These are phyloP conservation scores for Botrytis squamosa DNA, from an alignment of 2,329 filamentous ascomycete species.

Conservation along the genomic window DNA sequence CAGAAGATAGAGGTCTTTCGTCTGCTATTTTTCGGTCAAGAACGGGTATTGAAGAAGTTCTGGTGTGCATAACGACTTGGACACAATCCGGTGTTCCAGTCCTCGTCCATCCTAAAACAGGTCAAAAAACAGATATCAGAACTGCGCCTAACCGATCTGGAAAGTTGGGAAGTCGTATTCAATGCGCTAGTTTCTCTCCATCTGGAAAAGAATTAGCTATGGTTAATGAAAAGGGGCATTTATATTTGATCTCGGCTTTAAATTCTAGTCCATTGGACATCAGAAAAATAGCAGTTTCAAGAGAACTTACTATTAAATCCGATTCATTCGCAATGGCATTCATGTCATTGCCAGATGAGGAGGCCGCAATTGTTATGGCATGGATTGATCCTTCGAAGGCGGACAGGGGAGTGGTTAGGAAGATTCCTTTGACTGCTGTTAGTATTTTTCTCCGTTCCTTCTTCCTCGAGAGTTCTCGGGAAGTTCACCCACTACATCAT, in stretches of 20 bases:
- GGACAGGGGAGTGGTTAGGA: conserved; percentile 39
- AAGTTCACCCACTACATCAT: neutral
- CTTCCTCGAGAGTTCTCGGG: neutral
- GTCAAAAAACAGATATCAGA: conserved; percentile 41
- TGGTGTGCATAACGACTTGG: conserved; percentile 45
- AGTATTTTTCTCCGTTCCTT: neutral
- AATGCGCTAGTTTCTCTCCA: conserved; percentile 43
- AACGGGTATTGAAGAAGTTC: conserved; percentile 39
- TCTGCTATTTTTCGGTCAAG: conserved; percentile 42
- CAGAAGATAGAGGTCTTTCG: conserved; percentile 44
- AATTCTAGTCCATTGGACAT: conserved; percentile 44
- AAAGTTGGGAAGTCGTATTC: conserved; percentile 43
- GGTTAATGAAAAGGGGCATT: conserved; percentile 44
- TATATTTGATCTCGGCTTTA: conserved; percentile 43
- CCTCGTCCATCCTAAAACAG: conserved; percentile 43
- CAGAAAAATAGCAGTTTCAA: conserved; percentile 40
- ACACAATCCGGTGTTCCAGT: conserved; percentile 45
- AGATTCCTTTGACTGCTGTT: conserved; percentile 32
- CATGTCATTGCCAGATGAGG: conserved; percentile 42
- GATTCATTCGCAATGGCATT: conserved; percentile 43
- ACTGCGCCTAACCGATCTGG: conserved; percentile 38
- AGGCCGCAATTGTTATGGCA: conserved; percentile 41
- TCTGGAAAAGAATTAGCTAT: conserved; percentile 43
- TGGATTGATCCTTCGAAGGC: conserved; percentile 43
- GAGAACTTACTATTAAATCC: conserved; percentile 42